phyloP scores from a whole-genome alignment of 371 early-diverging fungal genomes.

The Smittium mucronatum region DNA sequence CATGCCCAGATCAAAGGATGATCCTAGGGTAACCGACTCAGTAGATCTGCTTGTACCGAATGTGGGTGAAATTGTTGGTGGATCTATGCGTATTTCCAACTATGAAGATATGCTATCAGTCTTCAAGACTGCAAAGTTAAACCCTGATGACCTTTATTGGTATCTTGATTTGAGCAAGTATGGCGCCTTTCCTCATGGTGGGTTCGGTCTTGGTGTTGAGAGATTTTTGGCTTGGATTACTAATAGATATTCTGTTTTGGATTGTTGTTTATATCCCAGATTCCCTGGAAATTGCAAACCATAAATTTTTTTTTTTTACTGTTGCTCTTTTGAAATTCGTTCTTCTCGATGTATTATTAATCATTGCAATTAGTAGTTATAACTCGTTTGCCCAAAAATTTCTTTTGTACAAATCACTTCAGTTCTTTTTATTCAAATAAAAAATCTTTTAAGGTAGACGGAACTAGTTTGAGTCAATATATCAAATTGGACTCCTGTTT shows the following conservation, averaged over 20 bases:
- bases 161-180: constrained; percentile 98
- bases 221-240: constrained; percentile 97
- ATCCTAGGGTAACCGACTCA: constrained; percentile 83
- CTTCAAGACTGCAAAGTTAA: constrained; percentile 92
- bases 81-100: constrained; percentile 96
- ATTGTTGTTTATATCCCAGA: constrained; percentile 93
- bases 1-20: constrained; percentile 85
- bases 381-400: no score
- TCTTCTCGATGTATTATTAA: no score
- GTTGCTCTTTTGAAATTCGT: no score
- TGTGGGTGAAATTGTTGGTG: constrained; percentile 99
- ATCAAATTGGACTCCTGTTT: no score
- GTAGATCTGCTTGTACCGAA: constrained; percentile 98
- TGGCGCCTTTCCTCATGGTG: constrained; percentile 97
- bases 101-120: constrained; percentile 85
- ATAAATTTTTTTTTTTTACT: no score
- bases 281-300: constrained; percentile 83
- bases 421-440: no score
- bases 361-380: no score
- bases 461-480: no score
- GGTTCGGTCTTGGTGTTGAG: constrained; percentile 99
- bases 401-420: no score
- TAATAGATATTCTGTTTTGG: constrained; percentile 86
- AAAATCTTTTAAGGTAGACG: no score
- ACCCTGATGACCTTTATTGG: constrained; percentile 97